A percentile compares a stretch with the other conserved stretches of the same genome.
These are phyloP conservation scores for Neonectria faginata DNA, from an alignment of 2,329 filamentous ascomycete species.

Conservation along the genomic window DNA sequence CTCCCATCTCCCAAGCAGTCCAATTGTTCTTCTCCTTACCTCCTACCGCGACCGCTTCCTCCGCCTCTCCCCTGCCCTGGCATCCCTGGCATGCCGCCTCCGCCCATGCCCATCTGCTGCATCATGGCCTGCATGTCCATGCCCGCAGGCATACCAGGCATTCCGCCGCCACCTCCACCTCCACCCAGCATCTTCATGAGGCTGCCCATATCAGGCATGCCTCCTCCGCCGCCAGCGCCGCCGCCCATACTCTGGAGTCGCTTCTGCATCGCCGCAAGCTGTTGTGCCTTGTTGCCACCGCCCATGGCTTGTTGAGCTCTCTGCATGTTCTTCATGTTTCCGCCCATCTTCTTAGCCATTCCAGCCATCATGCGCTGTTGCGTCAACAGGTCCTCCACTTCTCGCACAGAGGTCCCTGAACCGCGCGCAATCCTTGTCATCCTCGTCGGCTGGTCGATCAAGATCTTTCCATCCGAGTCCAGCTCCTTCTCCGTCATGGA, in stretches of 20 bases:
- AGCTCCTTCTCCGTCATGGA: constrained; percentile 97
- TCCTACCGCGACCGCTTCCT: constrained; percentile 48
- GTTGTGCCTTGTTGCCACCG: constrained; percentile 90
- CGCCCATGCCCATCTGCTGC: constrained; percentile 75
- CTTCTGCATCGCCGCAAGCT: constrained; percentile 98
- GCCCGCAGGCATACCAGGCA: constrained; percentile 75
- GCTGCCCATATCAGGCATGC: constrained; percentile 84
- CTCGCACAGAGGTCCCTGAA: constrained; percentile 88
- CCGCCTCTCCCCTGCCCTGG: constrained; percentile 47
- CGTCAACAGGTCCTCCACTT: constrained; percentile 96
- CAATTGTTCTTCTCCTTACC: constrained; percentile 31
- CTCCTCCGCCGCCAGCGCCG: constrained; percentile 72
- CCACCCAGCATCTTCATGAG: constrained; percentile 93
- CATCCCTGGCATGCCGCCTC: constrained; percentile 54
- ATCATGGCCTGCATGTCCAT: constrained; percentile 86
- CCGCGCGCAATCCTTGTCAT: constrained; percentile 94
- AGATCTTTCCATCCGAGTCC: constrained; percentile 93
- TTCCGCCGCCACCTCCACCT: constrained; percentile 63
- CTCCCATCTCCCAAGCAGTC: constrained; percentile 2
- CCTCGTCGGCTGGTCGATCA: constrained; percentile 89
- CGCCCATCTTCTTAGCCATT: constrained; percentile 99
- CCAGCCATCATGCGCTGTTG: constrained; percentile 99
- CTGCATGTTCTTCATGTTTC: constrained; percentile 98
- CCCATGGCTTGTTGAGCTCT: constrained; percentile 91
- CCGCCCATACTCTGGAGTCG: constrained; percentile 93